Percentiles rank a stretch among this genome's conserved stretches.
phyloP scores from a whole-genome alignment of 2,329 filamentous ascomycete species.

The Phaeomoniella chlamydospora region DNA sequence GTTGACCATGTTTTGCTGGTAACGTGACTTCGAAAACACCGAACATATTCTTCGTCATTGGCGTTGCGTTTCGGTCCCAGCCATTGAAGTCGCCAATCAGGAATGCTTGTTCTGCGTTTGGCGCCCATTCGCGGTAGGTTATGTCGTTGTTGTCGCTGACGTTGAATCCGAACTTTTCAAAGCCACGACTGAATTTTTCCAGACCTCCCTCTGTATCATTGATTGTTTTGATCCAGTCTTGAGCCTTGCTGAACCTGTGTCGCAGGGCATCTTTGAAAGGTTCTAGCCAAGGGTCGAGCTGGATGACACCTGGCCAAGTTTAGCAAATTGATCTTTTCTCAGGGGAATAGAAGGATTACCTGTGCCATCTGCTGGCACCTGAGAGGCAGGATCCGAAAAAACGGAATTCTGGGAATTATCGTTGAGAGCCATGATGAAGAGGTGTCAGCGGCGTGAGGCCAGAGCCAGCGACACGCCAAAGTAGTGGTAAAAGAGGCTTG shows the following conservation, averaged over 20 bases:
- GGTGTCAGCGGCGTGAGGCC: not conserved
- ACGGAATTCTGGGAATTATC: slow-evolving; percentile 16
- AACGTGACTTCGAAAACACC: slow-evolving; percentile 78
- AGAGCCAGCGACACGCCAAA: not conserved
- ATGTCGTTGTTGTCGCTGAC: slow-evolving; percentile 72
- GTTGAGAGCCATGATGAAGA: slow-evolving; percentile 11
- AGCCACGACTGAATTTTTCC: slow-evolving; percentile 81
- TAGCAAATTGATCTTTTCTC: not conserved
- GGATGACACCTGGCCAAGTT: slow-evolving; percentile 53
- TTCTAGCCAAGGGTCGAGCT: slow-evolving; percentile 77
- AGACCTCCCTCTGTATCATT: slow-evolving; percentile 74
- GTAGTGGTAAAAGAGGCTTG: not conserved
- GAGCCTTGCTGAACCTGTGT: slow-evolving; percentile 61
- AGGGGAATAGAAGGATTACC: slow-evolving; percentile 7
- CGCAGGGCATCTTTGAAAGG: slow-evolving; percentile 70
- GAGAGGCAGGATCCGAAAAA: slow-evolving; percentile 10
- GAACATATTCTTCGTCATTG: slow-evolving; percentile 74
- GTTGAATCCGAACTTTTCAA: slow-evolving; percentile 75
- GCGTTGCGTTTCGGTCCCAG: slow-evolving; percentile 71
- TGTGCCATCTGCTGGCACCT: slow-evolving; percentile 15
- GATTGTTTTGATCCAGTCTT: slow-evolving; percentile 77
- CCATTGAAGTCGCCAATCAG: slow-evolving; percentile 92
- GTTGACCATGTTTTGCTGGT: slow-evolving; percentile 56
- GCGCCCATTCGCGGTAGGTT: slow-evolving; percentile 89
- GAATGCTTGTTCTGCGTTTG: slow-evolving; percentile 70